These are phyloP conservation scores for Mimosa bimucronata DNA, from an alignment of 306 rosid genomes.

Conservation along the genomic window DNA sequence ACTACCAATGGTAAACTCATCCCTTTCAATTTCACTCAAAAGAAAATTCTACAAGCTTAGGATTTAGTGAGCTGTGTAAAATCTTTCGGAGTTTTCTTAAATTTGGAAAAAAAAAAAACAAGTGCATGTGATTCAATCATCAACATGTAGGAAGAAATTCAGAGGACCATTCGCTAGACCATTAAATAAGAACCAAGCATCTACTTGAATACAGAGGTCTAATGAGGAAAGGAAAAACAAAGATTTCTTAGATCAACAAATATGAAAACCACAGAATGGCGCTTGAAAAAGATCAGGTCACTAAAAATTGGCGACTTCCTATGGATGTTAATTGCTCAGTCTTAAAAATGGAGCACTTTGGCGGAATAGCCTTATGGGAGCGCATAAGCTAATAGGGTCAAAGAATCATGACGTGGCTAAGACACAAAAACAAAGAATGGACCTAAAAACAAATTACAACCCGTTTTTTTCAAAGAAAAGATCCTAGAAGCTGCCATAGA, in stretches of 20 bases:
- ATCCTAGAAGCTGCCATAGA: background rate
- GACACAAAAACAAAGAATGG: background rate
- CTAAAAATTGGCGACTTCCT: background rate
- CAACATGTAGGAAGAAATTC: background rate
- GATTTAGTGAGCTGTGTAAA: too few relatives aligned
- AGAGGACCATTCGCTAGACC: background rate
- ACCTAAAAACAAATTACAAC: background rate
- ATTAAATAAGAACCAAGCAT: background rate
- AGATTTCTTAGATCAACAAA: constrained; percentile 10
- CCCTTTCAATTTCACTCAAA: background rate
- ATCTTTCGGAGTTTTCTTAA: background rate
- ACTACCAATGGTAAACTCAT: background rate
- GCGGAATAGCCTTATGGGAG: background rate
- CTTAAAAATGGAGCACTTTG: constrained; percentile 11
- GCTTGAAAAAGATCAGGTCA: background rate
- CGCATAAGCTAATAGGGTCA: background rate
- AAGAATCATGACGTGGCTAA: background rate
- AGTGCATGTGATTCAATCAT: background rate
- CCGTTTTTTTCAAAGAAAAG: too few relatives aligned
- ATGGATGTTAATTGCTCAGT: background rate
- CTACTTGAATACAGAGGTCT: background rate
- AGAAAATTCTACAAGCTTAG: background rate
- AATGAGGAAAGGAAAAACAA: background rate
- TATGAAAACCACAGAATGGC: background rate
- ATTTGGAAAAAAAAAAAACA: background rate